phyloP scores from a whole-genome alignment of 1,284 basidiomycete genomes.

The Hemileia vastatrix region DNA sequence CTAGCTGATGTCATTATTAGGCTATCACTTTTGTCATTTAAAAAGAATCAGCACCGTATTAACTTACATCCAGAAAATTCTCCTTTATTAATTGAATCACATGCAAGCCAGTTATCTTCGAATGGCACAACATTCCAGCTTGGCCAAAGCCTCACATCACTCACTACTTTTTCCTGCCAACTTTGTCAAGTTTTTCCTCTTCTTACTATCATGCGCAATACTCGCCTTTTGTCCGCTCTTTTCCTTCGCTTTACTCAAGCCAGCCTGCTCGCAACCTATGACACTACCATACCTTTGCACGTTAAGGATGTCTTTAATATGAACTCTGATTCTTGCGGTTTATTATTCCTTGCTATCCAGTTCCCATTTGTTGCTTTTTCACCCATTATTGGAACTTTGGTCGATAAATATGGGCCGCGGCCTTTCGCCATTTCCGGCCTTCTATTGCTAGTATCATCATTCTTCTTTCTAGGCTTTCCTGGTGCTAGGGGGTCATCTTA shows the following conservation, averaged over 20 bases:
- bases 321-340: conserved; percentile 4
- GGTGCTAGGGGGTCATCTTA: too few species aligned
- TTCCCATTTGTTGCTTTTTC: conserved; percentile 10
- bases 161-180: too few species aligned
- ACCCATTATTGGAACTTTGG: conserved; percentile 10
- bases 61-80: too few species aligned
- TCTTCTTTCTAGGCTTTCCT: conserved; percentile 7
- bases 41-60: not conserved
- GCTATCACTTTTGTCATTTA: conserved; percentile 12
- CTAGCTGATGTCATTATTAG: conserved; percentile 15
- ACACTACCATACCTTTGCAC: conserved; percentile 19
- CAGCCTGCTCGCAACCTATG: conserved; percentile 7
- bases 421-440: not conserved
- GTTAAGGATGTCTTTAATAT: conserved; percentile 6
- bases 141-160: too few species aligned
- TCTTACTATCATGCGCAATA: conserved; percentile 3
- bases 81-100: too few species aligned
- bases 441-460: conserved; percentile 2
- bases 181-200: conserved; percentile 8
- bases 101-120: too few species aligned
- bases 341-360: conserved; percentile 15
- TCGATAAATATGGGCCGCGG: conserved; percentile 7
- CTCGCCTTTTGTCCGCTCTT: conserved; percentile 3
- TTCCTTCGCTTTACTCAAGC: conserved; percentile 20
- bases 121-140: too few species aligned